Evolutionary conservation across 176 grass and related monocot genomes (phyloP).

Genomic region (Cocos nucifera): DNA sequence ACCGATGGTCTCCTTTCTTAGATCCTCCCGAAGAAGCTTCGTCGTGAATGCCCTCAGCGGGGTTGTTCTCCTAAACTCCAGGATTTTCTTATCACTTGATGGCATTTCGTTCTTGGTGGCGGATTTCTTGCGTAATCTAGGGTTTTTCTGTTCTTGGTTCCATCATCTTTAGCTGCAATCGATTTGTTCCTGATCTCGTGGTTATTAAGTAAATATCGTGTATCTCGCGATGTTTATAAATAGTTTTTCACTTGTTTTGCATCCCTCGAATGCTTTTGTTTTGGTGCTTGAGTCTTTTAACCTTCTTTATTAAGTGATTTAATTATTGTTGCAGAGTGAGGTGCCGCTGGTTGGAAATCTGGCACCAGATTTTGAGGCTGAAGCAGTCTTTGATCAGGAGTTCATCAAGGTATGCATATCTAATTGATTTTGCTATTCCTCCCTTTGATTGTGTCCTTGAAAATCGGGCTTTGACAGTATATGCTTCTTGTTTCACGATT

Average conservation of each 20-base stretch:
- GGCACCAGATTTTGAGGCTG: slow-evolving; percentile 71
- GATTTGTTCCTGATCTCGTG: too few relatives aligned
- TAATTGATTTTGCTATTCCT: slow-evolving; percentile 1
- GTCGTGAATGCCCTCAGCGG: slow-evolving; percentile 33
- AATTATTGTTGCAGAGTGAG: slow-evolving; percentile 32
- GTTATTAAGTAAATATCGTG: too few relatives aligned
- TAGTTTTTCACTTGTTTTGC: too few relatives aligned
- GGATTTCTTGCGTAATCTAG: too few relatives aligned
- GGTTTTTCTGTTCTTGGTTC: too few relatives aligned
- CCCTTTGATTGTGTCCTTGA: background rate
- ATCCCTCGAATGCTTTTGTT: background rate
- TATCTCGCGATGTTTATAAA: too few relatives aligned
- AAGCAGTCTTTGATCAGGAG: slow-evolving; percentile 87
- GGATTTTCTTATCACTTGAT: too few relatives aligned
- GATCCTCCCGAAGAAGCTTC: slow-evolving; percentile 40
- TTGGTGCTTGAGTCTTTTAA: background rate
- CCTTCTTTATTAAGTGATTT: background rate
- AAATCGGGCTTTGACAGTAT: background rate
- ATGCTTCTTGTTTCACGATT: too few relatives aligned
- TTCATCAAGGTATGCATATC: slow-evolving; percentile 47
- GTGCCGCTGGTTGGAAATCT: slow-evolving; percentile 79
- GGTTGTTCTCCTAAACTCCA: slow-evolving; percentile 11
- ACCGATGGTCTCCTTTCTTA: slow-evolving; percentile 15
- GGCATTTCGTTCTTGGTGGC: too few relatives aligned
- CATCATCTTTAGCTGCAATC: too few relatives aligned